Conservation (phyloP, 2,329 filamentous ascomycete species). For the Epichloe brachyelytri region DNA sequence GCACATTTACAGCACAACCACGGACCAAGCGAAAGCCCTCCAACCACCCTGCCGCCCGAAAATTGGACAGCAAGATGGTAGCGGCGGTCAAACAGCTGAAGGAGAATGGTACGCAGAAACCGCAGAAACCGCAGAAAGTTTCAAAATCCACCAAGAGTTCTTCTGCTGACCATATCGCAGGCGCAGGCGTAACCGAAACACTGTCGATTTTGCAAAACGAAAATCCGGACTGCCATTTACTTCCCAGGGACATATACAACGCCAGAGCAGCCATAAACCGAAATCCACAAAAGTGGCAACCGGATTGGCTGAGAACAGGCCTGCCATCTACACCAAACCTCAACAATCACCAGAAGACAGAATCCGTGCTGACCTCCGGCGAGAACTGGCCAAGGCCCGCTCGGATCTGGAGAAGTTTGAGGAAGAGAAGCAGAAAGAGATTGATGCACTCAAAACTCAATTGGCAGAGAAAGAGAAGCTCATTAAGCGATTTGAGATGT, state of each 20-base stretch:
- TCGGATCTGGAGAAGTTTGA: constrained; percentile 43
- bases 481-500: constrained; percentile 54
- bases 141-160: constrained; percentile 3
- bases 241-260: constrained; percentile 55
- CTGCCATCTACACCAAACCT: constrained; percentile 55
- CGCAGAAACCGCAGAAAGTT: constrained; percentile 2
- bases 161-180: constrained; percentile 22
- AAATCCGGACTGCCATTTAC: constrained; percentile 48
- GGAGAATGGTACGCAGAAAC: constrained; percentile 42
- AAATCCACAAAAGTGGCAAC: constrained; percentile 47
- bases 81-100: constrained; percentile 53
- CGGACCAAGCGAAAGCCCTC: constrained; percentile 51
- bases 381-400: constrained; percentile 44
- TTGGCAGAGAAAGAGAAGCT: constrained; percentile 50
- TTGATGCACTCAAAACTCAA: constrained; percentile 44
- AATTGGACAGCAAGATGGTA: constrained; percentile 55
- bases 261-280: constrained; percentile 53
- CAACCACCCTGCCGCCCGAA: constrained; percentile 52
- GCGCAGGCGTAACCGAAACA: constrained; percentile 52
- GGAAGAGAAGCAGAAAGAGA: constrained; percentile 43
- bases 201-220: constrained; percentile 51
- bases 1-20: constrained; percentile 50
- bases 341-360: constrained; percentile 50
- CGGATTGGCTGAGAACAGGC: constrained; percentile 46
- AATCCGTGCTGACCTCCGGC: constrained; percentile 47